These are phyloP conservation scores for Adansonia grandidieri DNA, from an alignment of 441 rosid species.

Conservation along the genomic window DNA sequence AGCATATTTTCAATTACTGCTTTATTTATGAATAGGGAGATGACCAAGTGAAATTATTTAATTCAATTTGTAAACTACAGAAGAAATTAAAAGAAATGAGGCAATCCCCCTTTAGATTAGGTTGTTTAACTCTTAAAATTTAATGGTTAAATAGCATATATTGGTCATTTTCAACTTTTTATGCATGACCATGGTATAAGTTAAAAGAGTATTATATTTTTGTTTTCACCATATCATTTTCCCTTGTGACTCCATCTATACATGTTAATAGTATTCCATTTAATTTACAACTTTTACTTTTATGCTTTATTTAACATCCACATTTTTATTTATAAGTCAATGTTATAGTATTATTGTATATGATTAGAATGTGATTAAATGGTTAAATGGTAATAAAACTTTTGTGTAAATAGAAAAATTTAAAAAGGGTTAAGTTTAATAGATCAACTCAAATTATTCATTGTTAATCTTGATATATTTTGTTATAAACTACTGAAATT, in stretches of 20 bases:
- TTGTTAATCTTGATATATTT: no score
- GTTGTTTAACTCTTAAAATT: not conserved
- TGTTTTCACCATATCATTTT: not conserved
- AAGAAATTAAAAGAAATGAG: not conserved
- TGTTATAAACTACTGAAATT: no score
- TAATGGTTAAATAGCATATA: not conserved
- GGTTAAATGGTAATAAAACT: not conserved
- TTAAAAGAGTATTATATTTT: not conserved
- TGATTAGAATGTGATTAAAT: not conserved
- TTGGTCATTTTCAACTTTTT: not conserved
- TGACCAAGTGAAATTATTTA: not conserved
- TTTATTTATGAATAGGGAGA: not conserved
- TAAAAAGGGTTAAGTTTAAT: not conserved
- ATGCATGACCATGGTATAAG: not conserved
- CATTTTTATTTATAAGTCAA: not conserved
- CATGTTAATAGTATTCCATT: slow-evolving; percentile 5
- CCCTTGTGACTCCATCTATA: not conserved
- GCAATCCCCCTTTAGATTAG: not conserved
- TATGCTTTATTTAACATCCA: not conserved
- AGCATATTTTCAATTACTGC: not conserved
- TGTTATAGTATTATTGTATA: not conserved
- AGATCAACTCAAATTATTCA: no score
- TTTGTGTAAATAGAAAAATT: not conserved
- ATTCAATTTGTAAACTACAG: not conserved
- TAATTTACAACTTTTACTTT: not conserved